Conservation (phyloP, 2,329 filamentous ascomycete genomes). For the Aphanoascus verrucosus region DNA sequence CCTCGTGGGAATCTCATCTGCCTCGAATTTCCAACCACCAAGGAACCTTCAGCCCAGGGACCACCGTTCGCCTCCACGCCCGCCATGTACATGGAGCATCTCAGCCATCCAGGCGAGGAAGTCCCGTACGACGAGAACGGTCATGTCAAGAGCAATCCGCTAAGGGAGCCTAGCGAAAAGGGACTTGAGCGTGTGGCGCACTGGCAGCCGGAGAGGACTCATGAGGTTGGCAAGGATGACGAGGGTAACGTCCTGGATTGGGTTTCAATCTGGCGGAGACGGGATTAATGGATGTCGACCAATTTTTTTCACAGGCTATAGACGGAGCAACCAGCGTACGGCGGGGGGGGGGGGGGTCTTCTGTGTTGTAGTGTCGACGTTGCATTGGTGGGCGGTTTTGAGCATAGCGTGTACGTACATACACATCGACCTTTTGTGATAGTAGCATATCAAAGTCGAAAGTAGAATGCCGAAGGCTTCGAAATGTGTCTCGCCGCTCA, state of each 20-base stretch:
- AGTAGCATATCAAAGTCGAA: no score
- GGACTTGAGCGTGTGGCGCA: slow-evolving; percentile 41
- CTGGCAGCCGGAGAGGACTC: slow-evolving; percentile 47
- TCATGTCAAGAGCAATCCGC: slow-evolving; percentile 39
- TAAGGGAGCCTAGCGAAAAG: slow-evolving; percentile 33
- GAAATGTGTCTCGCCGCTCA: background rate
- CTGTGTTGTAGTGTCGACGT: no score
- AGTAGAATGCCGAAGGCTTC: background rate
- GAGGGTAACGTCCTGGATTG: slow-evolving; percentile 34
- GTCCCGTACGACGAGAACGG: slow-evolving; percentile 51
- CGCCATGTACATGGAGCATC: slow-evolving; percentile 59
- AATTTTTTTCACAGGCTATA: background rate
- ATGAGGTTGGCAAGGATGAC: slow-evolving; percentile 42
- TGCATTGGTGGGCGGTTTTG: no score
- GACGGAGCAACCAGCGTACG: no score
- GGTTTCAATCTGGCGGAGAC: slow-evolving; percentile 36
- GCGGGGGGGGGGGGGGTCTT: no score
- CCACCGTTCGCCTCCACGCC: slow-evolving; percentile 63
- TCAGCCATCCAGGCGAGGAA: slow-evolving; percentile 58
- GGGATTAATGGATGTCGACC: slow-evolving; percentile 17
- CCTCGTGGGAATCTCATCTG: slow-evolving; percentile 45
- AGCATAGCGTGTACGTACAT: no score
- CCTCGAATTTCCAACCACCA: slow-evolving; percentile 69
- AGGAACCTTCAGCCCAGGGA: slow-evolving; percentile 53
- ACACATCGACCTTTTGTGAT: no score